These are phyloP conservation scores for Aspergillus thermomutatus DNA, from an alignment of 2,329 filamentous ascomycete species.

Conservation along the genomic window DNA sequence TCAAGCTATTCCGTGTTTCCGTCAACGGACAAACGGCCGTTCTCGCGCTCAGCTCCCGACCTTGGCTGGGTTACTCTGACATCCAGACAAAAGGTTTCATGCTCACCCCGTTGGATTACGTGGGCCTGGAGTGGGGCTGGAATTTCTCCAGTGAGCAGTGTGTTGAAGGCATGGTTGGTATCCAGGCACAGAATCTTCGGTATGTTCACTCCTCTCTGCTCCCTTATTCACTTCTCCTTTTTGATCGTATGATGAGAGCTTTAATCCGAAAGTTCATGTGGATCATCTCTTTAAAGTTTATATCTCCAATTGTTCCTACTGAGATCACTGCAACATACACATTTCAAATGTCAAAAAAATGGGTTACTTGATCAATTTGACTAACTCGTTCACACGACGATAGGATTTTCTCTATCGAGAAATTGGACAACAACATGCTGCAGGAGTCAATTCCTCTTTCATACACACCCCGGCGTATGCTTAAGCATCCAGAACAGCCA, in stretches of 20 bases:
- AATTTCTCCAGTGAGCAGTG: slow-evolving; percentile 96
- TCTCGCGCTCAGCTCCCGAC: slow-evolving; percentile 82
- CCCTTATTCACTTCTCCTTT: slow-evolving; percentile 11
- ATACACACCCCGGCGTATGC: slow-evolving; percentile 85
- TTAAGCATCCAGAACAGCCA: slow-evolving; percentile 81
- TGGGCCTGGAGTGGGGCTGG: slow-evolving; percentile 87
- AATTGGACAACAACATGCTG: slow-evolving; percentile 77
- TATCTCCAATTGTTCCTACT: slow-evolving; percentile 96
- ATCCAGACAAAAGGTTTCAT: slow-evolving; percentile 83
- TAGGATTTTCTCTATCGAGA: slow-evolving; percentile 87
- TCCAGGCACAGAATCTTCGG: slow-evolving; percentile 84
- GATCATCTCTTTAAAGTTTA: slow-evolving; percentile 45
- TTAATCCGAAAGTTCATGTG: slow-evolving; percentile 40
- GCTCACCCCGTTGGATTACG: slow-evolving; percentile 86
- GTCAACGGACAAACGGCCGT: slow-evolving; percentile 82
- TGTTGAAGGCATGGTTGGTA: slow-evolving; percentile 88
- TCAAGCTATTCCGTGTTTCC: slow-evolving; percentile 86
- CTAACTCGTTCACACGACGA: slow-evolving; percentile 7
- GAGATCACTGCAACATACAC: slow-evolving; percentile 46
- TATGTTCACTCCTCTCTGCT: slow-evolving; percentile 48
- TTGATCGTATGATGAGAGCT: slow-evolving; percentile 47
- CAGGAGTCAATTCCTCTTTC: slow-evolving; percentile 82
- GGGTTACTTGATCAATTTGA: neutral
- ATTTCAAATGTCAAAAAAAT: neutral
- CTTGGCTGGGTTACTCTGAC: slow-evolving; percentile 95